Conservation (phyloP, 2,329 filamentous ascomycete genomes). For the Ophiocordyceps unilateralis region DNA sequence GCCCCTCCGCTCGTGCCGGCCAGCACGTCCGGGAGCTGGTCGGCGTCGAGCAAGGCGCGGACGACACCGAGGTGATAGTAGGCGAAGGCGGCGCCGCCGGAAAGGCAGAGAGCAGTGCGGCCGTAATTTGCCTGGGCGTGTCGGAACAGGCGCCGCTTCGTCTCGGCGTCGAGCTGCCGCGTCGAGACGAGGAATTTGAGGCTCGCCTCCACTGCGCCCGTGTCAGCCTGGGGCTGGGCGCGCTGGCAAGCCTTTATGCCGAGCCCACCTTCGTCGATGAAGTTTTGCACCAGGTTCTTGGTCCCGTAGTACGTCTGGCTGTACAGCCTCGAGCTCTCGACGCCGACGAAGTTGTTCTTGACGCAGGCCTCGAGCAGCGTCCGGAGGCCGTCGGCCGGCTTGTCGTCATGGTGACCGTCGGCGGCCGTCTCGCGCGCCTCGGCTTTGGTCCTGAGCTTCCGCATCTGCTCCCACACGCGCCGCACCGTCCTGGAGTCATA, state of each 20-base stretch:
- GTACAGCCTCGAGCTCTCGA: slow-evolving; percentile 88
- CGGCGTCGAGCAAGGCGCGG: slow-evolving; percentile 73
- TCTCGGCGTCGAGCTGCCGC: slow-evolving; percentile 47
- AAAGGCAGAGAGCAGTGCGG: slow-evolving; percentile 80
- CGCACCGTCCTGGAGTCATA: slow-evolving; percentile 79
- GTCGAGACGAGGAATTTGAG: slow-evolving; percentile 54
- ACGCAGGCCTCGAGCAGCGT: slow-evolving; percentile 74
- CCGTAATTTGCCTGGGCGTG: slow-evolving; percentile 82
- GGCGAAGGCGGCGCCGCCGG: slow-evolving; percentile 83
- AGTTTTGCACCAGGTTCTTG: slow-evolving; percentile 84
- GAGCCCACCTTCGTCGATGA: slow-evolving; percentile 58
- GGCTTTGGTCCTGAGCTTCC: slow-evolving; percentile 40
- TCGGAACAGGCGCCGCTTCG: slow-evolving; percentile 72
- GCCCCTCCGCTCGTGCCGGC: slow-evolving; percentile 93
- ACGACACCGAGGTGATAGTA: slow-evolving; percentile 95
- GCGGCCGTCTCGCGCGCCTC: slow-evolving; percentile 30
- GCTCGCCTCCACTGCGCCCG: slow-evolving; percentile 37
- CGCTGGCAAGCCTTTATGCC: too few species aligned
- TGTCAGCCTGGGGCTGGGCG: not conserved
- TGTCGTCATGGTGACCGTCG: slow-evolving; percentile 17
- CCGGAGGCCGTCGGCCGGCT: slow-evolving; percentile 58
- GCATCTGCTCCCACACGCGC: slow-evolving; percentile 61
- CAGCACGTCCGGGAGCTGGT: slow-evolving; percentile 79
- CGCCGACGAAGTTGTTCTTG: slow-evolving; percentile 93
- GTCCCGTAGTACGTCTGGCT: slow-evolving; percentile 96